Conservation (phyloP, 345 rosid genomes). For the Gynandropsis gynandra region DNA sequence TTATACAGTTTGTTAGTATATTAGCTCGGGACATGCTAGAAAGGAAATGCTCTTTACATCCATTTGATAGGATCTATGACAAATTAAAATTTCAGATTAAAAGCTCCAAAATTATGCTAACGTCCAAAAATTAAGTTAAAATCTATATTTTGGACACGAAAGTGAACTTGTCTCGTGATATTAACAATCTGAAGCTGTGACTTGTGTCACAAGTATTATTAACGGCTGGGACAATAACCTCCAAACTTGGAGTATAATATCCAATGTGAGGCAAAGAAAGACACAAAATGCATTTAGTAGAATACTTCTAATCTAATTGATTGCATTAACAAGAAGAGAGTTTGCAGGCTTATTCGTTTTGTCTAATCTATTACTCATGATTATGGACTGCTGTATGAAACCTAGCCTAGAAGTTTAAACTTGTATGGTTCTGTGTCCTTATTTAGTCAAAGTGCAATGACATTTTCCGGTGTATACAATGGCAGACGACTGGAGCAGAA, state of each 20-base stretch:
- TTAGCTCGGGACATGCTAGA: conserved; percentile 10
- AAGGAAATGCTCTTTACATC: background rate
- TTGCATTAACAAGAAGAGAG: too few species aligned
- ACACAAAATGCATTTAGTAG: background rate
- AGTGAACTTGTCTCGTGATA: background rate
- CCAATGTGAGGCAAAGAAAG: conserved; percentile 3
- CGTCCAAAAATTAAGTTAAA: background rate
- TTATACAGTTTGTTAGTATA: background rate
- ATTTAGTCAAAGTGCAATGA: too few species aligned
- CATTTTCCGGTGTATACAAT: too few species aligned
- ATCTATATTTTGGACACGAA: background rate
- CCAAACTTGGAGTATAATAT: background rate
- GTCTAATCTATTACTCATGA: too few species aligned
- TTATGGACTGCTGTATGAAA: too few species aligned
- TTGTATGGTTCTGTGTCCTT: too few species aligned
- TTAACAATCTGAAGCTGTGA: background rate
- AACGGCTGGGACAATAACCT: conserved; percentile 3
- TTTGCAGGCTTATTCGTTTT: too few species aligned
- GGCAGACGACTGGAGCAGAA: background rate
- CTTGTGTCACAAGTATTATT: conserved; percentile 1
- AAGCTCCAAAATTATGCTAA: too few species aligned
- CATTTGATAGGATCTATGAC: conserved; percentile 1
- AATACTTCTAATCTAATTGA: background rate
- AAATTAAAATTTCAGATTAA: conserved; percentile 4
- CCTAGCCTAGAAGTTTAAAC: too few species aligned